Conservation (phyloP, 2,329 filamentous ascomycete genomes). For the Meredithiella fracta region DNA sequence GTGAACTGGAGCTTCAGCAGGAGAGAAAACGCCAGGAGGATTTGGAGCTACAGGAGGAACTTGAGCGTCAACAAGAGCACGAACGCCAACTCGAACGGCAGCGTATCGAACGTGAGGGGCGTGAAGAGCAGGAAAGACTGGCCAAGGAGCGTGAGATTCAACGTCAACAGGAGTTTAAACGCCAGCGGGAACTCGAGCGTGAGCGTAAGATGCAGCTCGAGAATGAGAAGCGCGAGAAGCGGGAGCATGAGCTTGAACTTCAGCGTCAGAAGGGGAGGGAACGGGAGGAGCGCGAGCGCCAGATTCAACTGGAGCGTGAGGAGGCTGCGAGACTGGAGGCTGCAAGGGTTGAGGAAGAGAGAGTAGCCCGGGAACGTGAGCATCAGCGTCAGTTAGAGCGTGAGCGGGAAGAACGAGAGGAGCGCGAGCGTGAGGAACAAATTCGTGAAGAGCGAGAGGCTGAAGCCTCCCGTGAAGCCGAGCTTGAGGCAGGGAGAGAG, state of each 20-base stretch:
- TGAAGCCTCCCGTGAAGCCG: background rate
- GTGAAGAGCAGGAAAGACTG: background rate
- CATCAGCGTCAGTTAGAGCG: background rate
- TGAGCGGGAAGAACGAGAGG: background rate
- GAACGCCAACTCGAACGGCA: slow-evolving; percentile 4
- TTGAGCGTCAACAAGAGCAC: slow-evolving; percentile 5
- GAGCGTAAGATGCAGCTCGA: slow-evolving; percentile 8
- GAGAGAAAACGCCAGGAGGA: slow-evolving; percentile 13
- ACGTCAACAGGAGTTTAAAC: background rate
- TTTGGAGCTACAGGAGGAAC: slow-evolving; percentile 5
- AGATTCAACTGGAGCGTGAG: slow-evolving; percentile 3
- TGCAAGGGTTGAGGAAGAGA: background rate
- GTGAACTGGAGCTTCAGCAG: slow-evolving; percentile 18
- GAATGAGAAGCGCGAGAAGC: slow-evolving; percentile 14
- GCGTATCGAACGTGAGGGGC: background rate
- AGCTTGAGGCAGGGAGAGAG: slow-evolving; percentile 2
- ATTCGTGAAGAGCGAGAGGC: background rate
- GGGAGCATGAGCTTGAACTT: slow-evolving; percentile 15
- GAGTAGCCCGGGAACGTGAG: slow-evolving; percentile 1
- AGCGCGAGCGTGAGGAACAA: background rate
- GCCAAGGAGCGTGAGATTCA: slow-evolving; percentile 1
- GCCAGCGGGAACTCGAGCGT: background rate
- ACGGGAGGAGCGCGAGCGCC: slow-evolving; percentile 13
- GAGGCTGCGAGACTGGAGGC: background rate
- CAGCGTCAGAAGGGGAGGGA: slow-evolving; percentile 16